Conservation (phyloP, 2,329 filamentous ascomycete species). For the Pseudogymnoascus pannorum region DNA sequence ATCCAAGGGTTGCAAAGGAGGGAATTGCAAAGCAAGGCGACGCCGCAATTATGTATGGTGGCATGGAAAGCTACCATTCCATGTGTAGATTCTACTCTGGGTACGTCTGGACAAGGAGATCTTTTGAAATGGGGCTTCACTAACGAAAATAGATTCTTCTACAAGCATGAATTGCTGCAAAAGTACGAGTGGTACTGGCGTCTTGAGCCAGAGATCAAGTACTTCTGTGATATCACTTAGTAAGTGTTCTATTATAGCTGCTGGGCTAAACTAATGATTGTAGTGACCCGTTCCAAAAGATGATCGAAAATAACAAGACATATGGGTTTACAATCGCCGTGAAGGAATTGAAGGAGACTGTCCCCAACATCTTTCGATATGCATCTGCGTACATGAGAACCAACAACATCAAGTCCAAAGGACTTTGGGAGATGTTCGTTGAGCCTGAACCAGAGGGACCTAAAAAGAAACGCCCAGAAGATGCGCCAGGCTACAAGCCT, state of each 20-base stretch:
- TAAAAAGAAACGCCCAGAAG: constrained; percentile 47
- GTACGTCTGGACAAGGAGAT: constrained; percentile 40
- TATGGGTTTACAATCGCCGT: constrained; percentile 99
- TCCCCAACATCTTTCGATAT: constrained; percentile 97
- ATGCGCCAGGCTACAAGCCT: constrained; percentile 58
- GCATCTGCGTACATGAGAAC: constrained; percentile 95
- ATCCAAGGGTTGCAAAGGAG: constrained; percentile 87
- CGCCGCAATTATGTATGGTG: constrained; percentile 97
- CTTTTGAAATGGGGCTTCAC: constrained; percentile 14
- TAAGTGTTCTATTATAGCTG: constrained; percentile 37
- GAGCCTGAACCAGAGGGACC: constrained; percentile 62
- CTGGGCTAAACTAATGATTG: constrained; percentile 26
- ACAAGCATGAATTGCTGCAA: constrained; percentile 86
- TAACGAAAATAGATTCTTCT: constrained; percentile 64
- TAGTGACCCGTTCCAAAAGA: constrained; percentile 90
- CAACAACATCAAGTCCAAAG: constrained; percentile 84
- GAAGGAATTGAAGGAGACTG: constrained; percentile 94
- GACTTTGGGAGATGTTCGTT: constrained; percentile 97
- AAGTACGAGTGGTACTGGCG: constrained; percentile 99
- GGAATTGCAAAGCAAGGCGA: constrained; percentile 96
- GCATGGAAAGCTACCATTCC: constrained; percentile 96
- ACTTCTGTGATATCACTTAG: constrained; percentile 99
- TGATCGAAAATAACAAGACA: constrained; percentile 92
- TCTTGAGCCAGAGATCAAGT: constrained; percentile 97
- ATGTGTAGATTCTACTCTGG: constrained; percentile 99